Conservation (phyloP, 148 eudicot species). For the Rhododendron ovatum region DNA sequence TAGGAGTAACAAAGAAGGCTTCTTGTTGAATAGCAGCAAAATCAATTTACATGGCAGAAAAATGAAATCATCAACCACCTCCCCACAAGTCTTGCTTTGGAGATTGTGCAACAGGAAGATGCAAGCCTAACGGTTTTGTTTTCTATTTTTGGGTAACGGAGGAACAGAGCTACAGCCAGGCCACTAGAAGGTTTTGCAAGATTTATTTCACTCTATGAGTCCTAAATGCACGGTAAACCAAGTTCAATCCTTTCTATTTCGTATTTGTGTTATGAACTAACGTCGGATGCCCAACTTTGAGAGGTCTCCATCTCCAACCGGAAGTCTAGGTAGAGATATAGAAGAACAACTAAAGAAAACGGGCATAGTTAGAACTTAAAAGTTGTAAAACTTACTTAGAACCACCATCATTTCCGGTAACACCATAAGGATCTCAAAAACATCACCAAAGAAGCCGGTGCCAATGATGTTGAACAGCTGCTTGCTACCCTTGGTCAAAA, state of each 20-base stretch:
- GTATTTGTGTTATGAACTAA: background rate
- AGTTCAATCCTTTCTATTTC: background rate
- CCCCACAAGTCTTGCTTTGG: background rate
- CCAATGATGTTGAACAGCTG: slow-evolving; percentile 28
- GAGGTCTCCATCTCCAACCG: background rate
- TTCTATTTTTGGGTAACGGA: too few species aligned
- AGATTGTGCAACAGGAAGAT: background rate
- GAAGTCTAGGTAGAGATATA: background rate
- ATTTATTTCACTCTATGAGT: background rate
- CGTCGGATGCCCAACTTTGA: background rate
- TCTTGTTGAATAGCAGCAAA: background rate
- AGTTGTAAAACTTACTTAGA: slow-evolving; percentile 12
- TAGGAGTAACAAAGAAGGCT: background rate
- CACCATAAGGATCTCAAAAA: slow-evolving; percentile 28
- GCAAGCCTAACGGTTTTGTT: background rate
- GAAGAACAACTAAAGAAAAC: background rate
- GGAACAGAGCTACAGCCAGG: too few species aligned
- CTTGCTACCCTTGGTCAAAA: slow-evolving; percentile 25
- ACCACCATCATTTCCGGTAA: slow-evolving; percentile 25
- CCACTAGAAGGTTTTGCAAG: background rate
- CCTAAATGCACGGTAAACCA: background rate
- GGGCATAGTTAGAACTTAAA: background rate
- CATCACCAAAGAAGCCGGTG: slow-evolving; percentile 26
- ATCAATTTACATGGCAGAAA: background rate
- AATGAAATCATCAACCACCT: background rate